A percentile compares a stretch with the other conserved stretches of the same genome.
phyloP scores from a whole-genome alignment of 345 rosid species.

The Lepidium sativum region DNA sequence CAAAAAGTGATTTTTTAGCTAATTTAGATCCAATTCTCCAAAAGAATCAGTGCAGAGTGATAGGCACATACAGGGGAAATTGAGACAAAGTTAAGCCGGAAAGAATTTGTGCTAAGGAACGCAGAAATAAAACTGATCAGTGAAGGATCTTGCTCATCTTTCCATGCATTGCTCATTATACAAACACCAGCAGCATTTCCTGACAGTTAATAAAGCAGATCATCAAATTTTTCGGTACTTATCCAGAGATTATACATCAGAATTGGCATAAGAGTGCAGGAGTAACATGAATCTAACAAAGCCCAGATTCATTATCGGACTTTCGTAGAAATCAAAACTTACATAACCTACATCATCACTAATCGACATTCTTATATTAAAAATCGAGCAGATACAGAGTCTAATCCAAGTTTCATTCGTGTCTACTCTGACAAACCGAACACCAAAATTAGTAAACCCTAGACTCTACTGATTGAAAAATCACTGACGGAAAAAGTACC shows the following conservation, averaged over 20 bases:
- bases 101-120: constrained; percentile 61
- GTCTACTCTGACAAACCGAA: background rate
- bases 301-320: background rate
- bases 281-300: background rate
- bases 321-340: background rate
- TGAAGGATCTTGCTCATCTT: constrained; percentile 50
- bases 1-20: background rate
- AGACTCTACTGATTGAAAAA: background rate
- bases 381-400: background rate
- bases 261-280: background rate
- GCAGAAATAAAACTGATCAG: constrained; percentile 65
- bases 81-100: constrained; percentile 73
- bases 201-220: background rate
- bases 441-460: background rate
- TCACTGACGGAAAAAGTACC: background rate
- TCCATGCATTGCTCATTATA: constrained; percentile 79
- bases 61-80: constrained; percentile 59
- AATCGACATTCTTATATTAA: background rate
- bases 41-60: background rate
- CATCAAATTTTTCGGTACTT: background rate
- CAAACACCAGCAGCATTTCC: constrained; percentile 54
- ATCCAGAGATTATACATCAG: background rate
- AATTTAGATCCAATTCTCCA: background rate
- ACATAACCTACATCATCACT: background rate
- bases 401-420: background rate